Evolutionary conservation across 1,139 yeast species (phyloP), one percentile per base, ranked within the genome.

Genomic region (Sugiyamaella pinicola): DNA sequence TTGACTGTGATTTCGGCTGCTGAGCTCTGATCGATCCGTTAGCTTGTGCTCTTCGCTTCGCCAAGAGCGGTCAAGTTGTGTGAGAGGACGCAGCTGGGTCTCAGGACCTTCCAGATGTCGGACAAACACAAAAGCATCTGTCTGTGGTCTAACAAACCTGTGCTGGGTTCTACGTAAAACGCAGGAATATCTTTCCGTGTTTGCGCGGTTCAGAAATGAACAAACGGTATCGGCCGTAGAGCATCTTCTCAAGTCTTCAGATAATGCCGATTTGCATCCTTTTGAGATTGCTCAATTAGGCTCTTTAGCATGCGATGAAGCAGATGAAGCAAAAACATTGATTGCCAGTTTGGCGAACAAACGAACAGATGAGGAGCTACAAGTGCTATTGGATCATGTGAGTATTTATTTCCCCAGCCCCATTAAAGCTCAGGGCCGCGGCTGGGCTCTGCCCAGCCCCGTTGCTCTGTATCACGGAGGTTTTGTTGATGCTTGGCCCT

Each of bases 211-310:
- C 71, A 85, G 89, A 71, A 95, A 90, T 69, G 86, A 90, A 49
- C 93, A 91, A 58, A 88, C 97, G 0, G 93, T 95, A 33, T 85
- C 88, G 58, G 96, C 98, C 0, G 98, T 90, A 31, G 98, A 91
- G 66, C 87, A 87, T 64, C 74, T 91, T 60, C 75, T 91, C 64
- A 87, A 84, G 64, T 81, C 89, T 53, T 82, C 87, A 49, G 82
- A 80, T 50, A 83, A 80, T 66, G 61, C 72, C 49, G 84, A 84
- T 34, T 74, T 93, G 64, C 99, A 93, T 73, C 98, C 99, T 1
- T 95, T 93, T 69, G 99, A 93, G 72, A 77, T 89, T 52, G 96
- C 99, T 0, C 99, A 93, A 71, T 76, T 93, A 58, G 96, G 98
- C 0, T 88, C 96, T 2, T 76, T 93, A 59, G 89, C 95, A 40